phyloP scores from a whole-genome alignment of 2,329 filamentous ascomycete species.

The Venturia nashicola region DNA sequence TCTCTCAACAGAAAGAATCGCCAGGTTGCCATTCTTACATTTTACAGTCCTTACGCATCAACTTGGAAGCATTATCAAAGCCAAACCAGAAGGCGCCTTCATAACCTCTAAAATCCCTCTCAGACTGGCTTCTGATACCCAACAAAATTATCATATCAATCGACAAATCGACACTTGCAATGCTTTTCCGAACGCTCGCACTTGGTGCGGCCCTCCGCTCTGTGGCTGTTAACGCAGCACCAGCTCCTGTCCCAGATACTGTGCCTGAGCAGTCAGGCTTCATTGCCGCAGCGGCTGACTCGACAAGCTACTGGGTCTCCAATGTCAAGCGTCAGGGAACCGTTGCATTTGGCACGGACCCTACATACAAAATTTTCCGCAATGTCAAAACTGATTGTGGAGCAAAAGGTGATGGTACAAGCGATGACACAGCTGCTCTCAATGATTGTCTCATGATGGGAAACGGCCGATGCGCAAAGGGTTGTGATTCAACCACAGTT shows the following conservation, averaged over 20 bases:
- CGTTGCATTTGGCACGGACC: conserved; percentile 47
- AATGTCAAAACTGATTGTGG: conserved; percentile 33
- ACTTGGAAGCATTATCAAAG: not conserved
- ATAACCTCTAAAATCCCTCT: not conserved
- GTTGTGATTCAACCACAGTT: conserved; percentile 75
- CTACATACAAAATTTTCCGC: conserved; percentile 49
- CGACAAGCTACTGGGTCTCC: conserved; percentile 56
- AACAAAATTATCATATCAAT: not conserved
- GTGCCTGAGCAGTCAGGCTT: not conserved
- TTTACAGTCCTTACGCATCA: not conserved
- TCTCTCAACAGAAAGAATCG: not conserved
- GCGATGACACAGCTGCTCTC: conserved; percentile 82
- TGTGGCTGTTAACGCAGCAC: not conserved
- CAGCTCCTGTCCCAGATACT: not conserved
- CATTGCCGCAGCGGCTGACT: conserved; percentile 3
- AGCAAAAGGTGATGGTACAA: conserved; percentile 45
- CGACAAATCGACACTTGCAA: not conserved
- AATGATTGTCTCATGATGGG: conserved; percentile 71
- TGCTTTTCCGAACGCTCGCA: conserved; percentile 3
- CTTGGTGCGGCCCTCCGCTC: not conserved
- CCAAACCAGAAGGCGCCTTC: not conserved
- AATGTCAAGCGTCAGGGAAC: conserved; percentile 56
- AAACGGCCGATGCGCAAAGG: conserved; percentile 57
- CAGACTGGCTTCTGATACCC: not conserved
- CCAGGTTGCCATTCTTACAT: not conserved